Evolutionary conservation across 257 asterid genomes (phyloP).

Genomic region (Craterostigma plantagineum): DNA sequence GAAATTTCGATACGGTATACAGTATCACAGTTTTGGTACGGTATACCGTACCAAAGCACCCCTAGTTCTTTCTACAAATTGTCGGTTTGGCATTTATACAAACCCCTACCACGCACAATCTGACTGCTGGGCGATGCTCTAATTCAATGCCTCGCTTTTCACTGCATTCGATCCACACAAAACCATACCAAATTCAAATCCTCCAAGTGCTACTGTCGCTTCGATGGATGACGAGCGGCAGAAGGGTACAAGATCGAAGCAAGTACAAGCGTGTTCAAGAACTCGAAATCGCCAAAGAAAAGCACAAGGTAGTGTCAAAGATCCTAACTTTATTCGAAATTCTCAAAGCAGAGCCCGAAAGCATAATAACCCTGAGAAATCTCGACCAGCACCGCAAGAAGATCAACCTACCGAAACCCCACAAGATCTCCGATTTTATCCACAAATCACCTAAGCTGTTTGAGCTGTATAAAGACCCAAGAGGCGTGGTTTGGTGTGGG

Average conservation of each 20-base stretch:
- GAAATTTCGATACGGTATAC: too few relatives aligned
- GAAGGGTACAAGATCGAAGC: slow-evolving; percentile 90
- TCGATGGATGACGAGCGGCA: slow-evolving; percentile 75
- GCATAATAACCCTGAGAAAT: slow-evolving; percentile 31
- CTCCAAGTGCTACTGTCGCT: too few relatives aligned
- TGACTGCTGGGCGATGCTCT: not conserved
- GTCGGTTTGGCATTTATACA: slow-evolving; percentile 11
- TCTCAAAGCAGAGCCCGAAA: slow-evolving; percentile 50
- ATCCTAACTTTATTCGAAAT: slow-evolving; percentile 44
- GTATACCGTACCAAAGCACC: too few relatives aligned
- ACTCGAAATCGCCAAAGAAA: slow-evolving; percentile 59
- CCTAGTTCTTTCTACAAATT: too few relatives aligned
- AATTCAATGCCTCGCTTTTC: slow-evolving; percentile 13
- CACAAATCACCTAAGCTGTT: slow-evolving; percentile 65
- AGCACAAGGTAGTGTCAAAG: slow-evolving; percentile 56
- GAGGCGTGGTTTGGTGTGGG: slow-evolving; percentile 75
- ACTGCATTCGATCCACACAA: not conserved
- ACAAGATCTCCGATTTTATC: slow-evolving; percentile 55
- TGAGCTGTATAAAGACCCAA: slow-evolving; percentile 60
- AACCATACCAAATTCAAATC: slow-evolving; percentile 7
- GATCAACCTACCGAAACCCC: slow-evolving; percentile 78
- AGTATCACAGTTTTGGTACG: too few relatives aligned
- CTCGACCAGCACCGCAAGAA: slow-evolving; percentile 46
- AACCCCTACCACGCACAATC: slow-evolving; percentile 7
- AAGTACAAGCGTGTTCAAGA: slow-evolving; percentile 52